These are phyloP conservation scores for Aspergillus uvarum DNA, from an alignment of 2,329 filamentous ascomycete genomes.

Conservation along the genomic window DNA sequence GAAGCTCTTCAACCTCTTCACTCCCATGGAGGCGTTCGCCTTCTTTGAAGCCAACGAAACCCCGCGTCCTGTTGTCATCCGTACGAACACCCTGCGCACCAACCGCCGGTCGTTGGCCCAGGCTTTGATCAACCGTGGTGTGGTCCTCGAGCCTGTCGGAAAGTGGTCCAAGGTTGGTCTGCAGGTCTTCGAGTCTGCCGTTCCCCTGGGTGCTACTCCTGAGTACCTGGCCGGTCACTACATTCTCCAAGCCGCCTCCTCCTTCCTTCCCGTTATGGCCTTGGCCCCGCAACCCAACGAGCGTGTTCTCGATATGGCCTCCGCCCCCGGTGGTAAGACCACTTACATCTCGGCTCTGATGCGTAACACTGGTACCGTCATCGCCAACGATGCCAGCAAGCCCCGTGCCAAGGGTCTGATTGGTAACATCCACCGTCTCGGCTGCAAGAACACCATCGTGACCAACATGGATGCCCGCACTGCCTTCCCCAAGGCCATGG, in stretches of 20 bases:
- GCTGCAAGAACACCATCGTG: slow-evolving; percentile 89
- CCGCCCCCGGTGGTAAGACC: slow-evolving; percentile 93
- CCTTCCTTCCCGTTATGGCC: slow-evolving; percentile 97
- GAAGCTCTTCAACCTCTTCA: slow-evolving; percentile 91
- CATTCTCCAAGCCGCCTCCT: slow-evolving; percentile 94
- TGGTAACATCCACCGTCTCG: slow-evolving; percentile 93
- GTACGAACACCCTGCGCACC: slow-evolving; percentile 89
- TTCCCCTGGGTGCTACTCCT: slow-evolving; percentile 87
- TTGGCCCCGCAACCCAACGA: slow-evolving; percentile 91
- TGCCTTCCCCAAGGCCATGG: slow-evolving; percentile 91
- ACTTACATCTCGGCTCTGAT: slow-evolving; percentile 95
- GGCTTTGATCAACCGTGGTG: slow-evolving; percentile 90
- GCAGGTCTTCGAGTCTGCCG: slow-evolving; percentile 88
- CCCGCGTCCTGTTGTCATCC: slow-evolving; percentile 86
- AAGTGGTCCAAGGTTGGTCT: slow-evolving; percentile 99
- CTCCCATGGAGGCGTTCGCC: slow-evolving; percentile 88
- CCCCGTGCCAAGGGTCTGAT: slow-evolving; percentile 93
- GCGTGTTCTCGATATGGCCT: slow-evolving; percentile 89
- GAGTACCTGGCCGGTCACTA: slow-evolving; percentile 98
- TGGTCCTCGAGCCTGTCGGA: slow-evolving; percentile 92
- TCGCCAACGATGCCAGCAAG: slow-evolving; percentile 97
- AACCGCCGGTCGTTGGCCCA: slow-evolving; percentile 80
- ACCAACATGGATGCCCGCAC: slow-evolving; percentile 87
- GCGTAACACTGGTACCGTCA: slow-evolving; percentile 94
- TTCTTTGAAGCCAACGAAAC: slow-evolving; percentile 99